A percentile compares a stretch with the other conserved stretches of the same genome.
Evolutionary conservation across 1,284 basidiomycete species (phyloP).

Genomic region (Ceratobasidium sp.): DNA sequence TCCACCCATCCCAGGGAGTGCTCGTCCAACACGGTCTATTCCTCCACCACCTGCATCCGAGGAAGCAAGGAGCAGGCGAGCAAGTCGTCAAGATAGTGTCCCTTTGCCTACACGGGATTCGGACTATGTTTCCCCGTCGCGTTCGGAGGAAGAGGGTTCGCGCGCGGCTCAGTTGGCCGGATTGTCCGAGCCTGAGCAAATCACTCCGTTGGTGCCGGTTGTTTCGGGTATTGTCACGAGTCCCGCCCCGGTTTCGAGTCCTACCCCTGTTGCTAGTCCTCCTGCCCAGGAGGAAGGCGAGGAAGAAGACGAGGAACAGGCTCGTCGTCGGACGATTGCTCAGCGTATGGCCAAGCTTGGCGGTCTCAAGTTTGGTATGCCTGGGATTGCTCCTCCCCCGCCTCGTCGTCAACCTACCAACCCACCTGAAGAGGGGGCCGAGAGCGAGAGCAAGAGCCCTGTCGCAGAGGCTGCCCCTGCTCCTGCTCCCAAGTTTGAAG

Average conservation of each 20-base stretch:
- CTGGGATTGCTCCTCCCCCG: slow-evolving; percentile 52
- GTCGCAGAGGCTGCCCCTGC: not conserved
- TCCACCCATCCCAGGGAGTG: not conserved
- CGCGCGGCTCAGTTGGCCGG: slow-evolving; percentile 24
- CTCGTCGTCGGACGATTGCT: slow-evolving; percentile 68
- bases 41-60: not conserved
- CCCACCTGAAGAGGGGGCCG: slow-evolving; percentile 45
- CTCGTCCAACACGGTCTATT: slow-evolving; percentile 1
- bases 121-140: slow-evolving; percentile 10
- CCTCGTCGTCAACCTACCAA: slow-evolving; percentile 49
- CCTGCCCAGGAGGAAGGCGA: slow-evolving; percentile 43
- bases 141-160: not conserved
- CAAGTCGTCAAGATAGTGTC: not conserved
- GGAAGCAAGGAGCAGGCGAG: not conserved
- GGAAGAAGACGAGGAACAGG: slow-evolving; percentile 52
- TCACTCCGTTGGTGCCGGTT: not conserved
- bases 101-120: slow-evolving; percentile 19
- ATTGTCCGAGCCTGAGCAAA: slow-evolving; percentile 4
- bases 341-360: slow-evolving; percentile 82
- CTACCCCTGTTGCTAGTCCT: not conserved
- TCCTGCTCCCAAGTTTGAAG: slow-evolving; percentile 22
- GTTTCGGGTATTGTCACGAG: not conserved
- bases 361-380: slow-evolving; percentile 72
- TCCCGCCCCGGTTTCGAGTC: too few species aligned
- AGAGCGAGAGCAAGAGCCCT: slow-evolving; percentile 56